Base-by-base conservation (phyloP, 768 basidiomycete species). In the Paxillus rubicundulus region DNA sequence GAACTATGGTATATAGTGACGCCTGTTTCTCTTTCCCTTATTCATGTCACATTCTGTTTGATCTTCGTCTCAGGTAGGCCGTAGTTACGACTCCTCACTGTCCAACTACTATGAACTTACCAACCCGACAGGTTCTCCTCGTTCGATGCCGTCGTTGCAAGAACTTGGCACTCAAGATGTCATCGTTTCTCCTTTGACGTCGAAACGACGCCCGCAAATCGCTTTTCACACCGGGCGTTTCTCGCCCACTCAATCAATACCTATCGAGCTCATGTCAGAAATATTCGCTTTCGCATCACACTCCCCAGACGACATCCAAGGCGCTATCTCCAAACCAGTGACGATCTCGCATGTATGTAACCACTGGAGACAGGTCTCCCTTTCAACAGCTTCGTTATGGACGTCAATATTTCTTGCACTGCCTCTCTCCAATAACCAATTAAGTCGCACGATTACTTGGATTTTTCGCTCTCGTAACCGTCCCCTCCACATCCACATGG, bases 401-500 rank as follows among this genome's bases (percentile, higher is more conserved):
- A 70, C 72, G 1, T 73, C 64, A n/a, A 71, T 85, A 52, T 60
- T 66, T 45, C 66, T 84, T 45, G 72, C 74, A 9, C 73, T 72
- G 48, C 80, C 82, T 2, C 64, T 72, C 10, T 70, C 66, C n/a
- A 52, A 58, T 7, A 56, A 51, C 6, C 77, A 80, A 54, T 55
- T 78, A 4, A 49, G 60, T 16, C 73, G 75, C 46, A 63, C 72
- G 5, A 47, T 65, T 2, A 54, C 72, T 18, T 79, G 71, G 63
- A 61, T 84, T 7, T 51, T 56, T 13, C 74, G 81, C n/a, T 84
- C 84, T 9, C 66, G 69, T 20, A 53, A 60, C 12, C 67, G 69
- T 47, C 75, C 82, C 1, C 71, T 85, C 44, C 71, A 80, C 54
- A 71, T 85, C 42, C 63, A 75, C 41, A 72, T 84, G 56, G 82